These are phyloP conservation scores for Monilinia vaccinii-corymbosi DNA, from an alignment of 2,329 filamentous ascomycete species.

Conservation along the genomic window DNA sequence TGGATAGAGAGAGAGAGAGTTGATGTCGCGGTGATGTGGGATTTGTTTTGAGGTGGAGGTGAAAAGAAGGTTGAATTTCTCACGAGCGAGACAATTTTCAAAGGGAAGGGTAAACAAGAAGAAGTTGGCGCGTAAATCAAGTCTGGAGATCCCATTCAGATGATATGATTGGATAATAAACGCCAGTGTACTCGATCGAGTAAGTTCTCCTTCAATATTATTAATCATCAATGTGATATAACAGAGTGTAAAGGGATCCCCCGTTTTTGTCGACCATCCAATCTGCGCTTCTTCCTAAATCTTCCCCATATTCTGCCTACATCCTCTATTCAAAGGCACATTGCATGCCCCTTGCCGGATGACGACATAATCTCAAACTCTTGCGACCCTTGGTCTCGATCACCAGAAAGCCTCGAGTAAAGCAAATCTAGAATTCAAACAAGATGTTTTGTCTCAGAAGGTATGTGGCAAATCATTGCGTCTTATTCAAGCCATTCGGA, in stretches of 20 bases:
- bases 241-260: neutral
- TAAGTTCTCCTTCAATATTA: neutral
- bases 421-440: neutral
- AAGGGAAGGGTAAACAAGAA: no score
- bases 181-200: neutral
- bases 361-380: slow-evolving; percentile 17
- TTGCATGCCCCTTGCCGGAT: slow-evolving; percentile 14
- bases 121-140: neutral
- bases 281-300: neutral
- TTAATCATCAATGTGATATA: neutral
- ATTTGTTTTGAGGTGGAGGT: neutral
- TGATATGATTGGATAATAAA: neutral
- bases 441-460: slow-evolving; percentile 55
- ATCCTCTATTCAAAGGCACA: neutral
- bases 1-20: neutral
- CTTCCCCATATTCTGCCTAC: neutral
- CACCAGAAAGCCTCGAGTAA: neutral
- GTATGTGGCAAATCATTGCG: slow-evolving; percentile 30
- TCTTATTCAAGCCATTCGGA: neutral
- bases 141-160: neutral
- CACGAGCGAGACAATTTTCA: neutral
- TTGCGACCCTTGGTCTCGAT: slow-evolving; percentile 4
- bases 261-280: neutral
- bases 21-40: no score
- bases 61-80: neutral